Conservation (phyloP, 2,329 filamentous ascomycete species). For the Truncatella angustata region DNA sequence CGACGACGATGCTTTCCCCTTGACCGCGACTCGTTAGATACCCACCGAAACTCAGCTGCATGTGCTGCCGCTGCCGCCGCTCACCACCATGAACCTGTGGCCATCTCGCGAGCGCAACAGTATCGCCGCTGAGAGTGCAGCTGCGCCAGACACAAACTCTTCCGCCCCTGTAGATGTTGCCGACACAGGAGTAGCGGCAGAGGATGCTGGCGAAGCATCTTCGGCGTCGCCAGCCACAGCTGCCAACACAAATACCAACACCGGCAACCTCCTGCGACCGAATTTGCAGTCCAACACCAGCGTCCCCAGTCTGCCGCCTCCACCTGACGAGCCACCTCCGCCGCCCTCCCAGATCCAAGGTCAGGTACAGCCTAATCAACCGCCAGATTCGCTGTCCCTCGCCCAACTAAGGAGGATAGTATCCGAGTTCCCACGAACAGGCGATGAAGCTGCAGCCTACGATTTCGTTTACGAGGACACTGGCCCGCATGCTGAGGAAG, state of each 20-base stretch:
- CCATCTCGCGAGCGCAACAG: slow-evolving; percentile 34
- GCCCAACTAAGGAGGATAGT: slow-evolving; percentile 72
- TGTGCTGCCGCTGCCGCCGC: neutral
- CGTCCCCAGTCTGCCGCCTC: slow-evolving; percentile 20
- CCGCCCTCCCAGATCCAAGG: slow-evolving; percentile 12
- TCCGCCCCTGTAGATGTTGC: slow-evolving; percentile 27
- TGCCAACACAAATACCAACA: slow-evolving; percentile 12
- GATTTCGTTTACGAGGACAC: slow-evolving; percentile 80
- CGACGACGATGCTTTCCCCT: neutral
- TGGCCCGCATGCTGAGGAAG: slow-evolving; percentile 76
- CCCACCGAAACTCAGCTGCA: neutral
- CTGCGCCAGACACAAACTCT: slow-evolving; percentile 25
- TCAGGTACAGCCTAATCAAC: slow-evolving; percentile 30
- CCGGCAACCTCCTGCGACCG: slow-evolving; percentile 20
- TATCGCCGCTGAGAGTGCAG: slow-evolving; percentile 27
- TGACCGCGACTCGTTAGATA: neutral
- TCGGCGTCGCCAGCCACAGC: slow-evolving; percentile 13
- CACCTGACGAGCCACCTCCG: slow-evolving; percentile 26
- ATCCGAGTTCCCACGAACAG: slow-evolving; percentile 67
- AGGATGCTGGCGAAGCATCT: slow-evolving; percentile 21
- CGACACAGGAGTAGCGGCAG: slow-evolving; percentile 28
- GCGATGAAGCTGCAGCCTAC: slow-evolving; percentile 70
- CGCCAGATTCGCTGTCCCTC: slow-evolving; percentile 70
- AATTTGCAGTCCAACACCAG: slow-evolving; percentile 27
- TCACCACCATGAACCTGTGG: slow-evolving; percentile 43